These are phyloP conservation scores for Melanogaster broomeanus DNA, from an alignment of 768 basidiomycete genomes.

Conservation along the genomic window DNA sequence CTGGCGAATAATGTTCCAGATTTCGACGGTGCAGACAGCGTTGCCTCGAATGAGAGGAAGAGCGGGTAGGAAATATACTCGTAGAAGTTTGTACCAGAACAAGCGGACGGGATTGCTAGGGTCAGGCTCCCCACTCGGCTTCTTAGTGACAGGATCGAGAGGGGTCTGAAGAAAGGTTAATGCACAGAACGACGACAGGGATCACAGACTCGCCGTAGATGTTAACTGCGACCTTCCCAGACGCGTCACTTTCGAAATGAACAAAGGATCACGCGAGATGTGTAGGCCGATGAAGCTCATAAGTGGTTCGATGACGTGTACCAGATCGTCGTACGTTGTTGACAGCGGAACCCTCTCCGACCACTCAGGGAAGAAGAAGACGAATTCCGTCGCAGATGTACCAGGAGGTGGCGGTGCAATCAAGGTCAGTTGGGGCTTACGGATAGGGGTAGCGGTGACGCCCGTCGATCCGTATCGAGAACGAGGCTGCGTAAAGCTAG, in stretches of 20 bases:
- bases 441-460: conserved; percentile 48
- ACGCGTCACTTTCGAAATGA: conserved; percentile 79
- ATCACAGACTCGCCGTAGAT: conserved; percentile 46
- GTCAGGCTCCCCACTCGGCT: conserved; percentile 53
- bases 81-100: conserved; percentile 86
- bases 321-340: conserved; percentile 63
- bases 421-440: conserved; percentile 70
- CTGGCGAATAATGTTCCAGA: conserved; percentile 87
- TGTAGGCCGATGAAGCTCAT: conserved; percentile 81
- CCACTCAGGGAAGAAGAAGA: conserved; percentile 94
- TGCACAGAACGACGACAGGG: not conserved
- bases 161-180: conserved; percentile 37
- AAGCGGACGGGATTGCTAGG: conserved; percentile 58
- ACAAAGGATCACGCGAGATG: conserved; percentile 73
- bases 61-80: conserved; percentile 82
- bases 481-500: conserved; percentile 64
- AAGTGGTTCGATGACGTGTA: conserved; percentile 75
- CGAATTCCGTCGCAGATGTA: conserved; percentile 72
- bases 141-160: conserved; percentile 63
- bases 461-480: conserved; percentile 64
- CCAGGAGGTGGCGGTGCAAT: conserved; percentile 81
- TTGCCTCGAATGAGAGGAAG: conserved; percentile 84
- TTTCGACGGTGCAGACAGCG: conserved; percentile 85
- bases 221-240: conserved; percentile 69
- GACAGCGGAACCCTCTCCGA: conserved; percentile 67